These are phyloP conservation scores for Lonicera japonica DNA, from an alignment of 129 eudicot genomes.

Conservation along the genomic window DNA sequence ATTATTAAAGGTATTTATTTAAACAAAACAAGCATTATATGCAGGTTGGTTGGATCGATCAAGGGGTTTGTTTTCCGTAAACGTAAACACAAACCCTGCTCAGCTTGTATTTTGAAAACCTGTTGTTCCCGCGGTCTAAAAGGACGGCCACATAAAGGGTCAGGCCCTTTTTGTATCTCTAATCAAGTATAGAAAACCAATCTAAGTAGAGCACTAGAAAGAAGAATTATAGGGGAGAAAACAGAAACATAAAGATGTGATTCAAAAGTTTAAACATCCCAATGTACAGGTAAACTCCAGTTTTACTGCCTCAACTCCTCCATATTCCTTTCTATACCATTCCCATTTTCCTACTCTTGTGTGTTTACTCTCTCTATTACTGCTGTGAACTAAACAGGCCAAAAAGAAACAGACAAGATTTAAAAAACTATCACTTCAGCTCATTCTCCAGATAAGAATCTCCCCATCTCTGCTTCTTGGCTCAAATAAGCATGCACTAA, in stretches of 20 bases:
- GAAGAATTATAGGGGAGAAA: neutral
- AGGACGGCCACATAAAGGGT: no score
- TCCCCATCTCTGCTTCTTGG: neutral
- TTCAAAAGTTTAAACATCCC: neutral
- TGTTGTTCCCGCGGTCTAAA: no score
- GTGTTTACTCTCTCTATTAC: neutral
- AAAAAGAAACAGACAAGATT: neutral
- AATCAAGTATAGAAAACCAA: no score
- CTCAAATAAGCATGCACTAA: neutral
- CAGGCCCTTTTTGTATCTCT: no score
- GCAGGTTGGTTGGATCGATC: no score
- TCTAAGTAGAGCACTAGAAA: no score
- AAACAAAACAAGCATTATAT: no score
- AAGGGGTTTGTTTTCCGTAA: no score
- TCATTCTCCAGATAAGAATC: neutral
- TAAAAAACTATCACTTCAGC: no score
- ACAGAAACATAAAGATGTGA: neutral
- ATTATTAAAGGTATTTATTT: no score
- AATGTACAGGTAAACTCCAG: neutral
- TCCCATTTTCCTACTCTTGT: slow-evolving; percentile 2
- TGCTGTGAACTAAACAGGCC: slow-evolving; percentile 3
- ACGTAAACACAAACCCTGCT: no score
- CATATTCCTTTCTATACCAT: neutral
- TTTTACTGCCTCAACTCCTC: neutral
- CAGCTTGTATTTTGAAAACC: no score